phyloP scores from a whole-genome alignment of 169 alveolate species.

The Plasmodium relictum region DNA sequence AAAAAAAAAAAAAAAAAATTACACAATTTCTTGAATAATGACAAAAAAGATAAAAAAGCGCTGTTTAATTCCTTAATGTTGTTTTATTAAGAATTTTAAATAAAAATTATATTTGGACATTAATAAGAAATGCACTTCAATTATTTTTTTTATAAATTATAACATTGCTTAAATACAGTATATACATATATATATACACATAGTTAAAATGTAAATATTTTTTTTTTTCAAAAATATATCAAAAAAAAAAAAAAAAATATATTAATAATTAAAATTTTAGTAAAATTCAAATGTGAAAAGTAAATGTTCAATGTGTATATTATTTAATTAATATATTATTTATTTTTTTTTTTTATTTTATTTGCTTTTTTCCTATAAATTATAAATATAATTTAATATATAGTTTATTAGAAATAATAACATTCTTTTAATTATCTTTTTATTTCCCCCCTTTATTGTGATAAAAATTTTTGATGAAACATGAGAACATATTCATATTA shows the following conservation, averaged over 20 bases:
- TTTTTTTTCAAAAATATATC: conserved; percentile 9
- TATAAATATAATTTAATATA: background rate
- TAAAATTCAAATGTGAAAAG: conserved; percentile 12
- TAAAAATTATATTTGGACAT: background rate
- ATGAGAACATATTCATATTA: conserved; percentile 24
- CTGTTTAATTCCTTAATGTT: background rate
- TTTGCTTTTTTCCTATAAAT: conserved; percentile 4
- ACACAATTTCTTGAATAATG: background rate
- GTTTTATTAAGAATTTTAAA: background rate
- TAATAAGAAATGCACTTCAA: conserved; percentile 18
- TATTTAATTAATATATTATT: conserved; percentile 12
- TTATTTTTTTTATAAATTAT: background rate
- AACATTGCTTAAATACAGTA: background rate
- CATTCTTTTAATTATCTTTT: conserved; percentile 3
- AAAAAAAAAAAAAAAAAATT: conserved; percentile 16
- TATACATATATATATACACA: background rate
- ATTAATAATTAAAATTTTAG: background rate
- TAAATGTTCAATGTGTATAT: conserved; percentile 45
- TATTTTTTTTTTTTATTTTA: conserved; percentile 4
- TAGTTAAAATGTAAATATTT: conserved; percentile 12
- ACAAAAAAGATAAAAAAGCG: background rate
- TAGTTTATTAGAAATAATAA: conserved; percentile 6
- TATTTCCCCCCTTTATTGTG: background rate
- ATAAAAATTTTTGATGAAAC: conserved; percentile 22
- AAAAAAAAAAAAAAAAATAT: background rate